Percentiles rank a stretch among this genome's conserved stretches.
Conservation (phyloP, 495 filamentous ascomycete genomes). For the Cladorrhinum samala region DNA sequence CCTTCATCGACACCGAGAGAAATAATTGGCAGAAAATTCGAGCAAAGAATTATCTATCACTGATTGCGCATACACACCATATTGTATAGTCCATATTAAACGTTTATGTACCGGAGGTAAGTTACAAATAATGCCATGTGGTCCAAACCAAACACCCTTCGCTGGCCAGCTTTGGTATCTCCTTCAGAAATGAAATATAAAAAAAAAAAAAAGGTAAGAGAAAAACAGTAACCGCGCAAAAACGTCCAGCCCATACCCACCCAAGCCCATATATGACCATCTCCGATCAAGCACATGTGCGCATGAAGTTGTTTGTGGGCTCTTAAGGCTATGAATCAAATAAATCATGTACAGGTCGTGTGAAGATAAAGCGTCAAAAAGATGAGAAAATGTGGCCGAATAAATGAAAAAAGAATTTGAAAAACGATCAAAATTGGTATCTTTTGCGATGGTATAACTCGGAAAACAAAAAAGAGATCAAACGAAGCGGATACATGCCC, state of each 20-base stretch:
- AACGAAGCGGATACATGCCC: slow-evolving; percentile 6
- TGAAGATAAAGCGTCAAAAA: not conserved
- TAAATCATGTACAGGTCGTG: not conserved
- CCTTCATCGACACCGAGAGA: no score
- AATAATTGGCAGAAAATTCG: no score
- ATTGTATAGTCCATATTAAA: slow-evolving; percentile 3
- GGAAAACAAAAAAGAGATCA: slow-evolving; percentile 3
- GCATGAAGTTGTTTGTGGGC: not conserved
- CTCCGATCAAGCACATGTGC: not conserved
- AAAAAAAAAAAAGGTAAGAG: not conserved
- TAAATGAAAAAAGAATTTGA: slow-evolving; percentile 7
- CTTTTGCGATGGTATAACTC: slow-evolving; percentile 3
- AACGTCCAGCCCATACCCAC: not conserved
- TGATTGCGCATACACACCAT: not conserved
- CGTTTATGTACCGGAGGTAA: slow-evolving; percentile 5
- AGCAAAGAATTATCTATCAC: no score
- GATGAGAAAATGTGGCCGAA: not conserved
- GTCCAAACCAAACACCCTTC: not conserved
- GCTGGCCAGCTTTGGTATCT: not conserved
- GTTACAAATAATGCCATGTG: not conserved
- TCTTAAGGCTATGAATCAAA: not conserved
- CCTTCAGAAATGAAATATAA: not conserved
- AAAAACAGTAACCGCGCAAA: not conserved
- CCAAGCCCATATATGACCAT: not conserved
- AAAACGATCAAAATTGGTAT: slow-evolving; percentile 1